A percentile compares a stretch with the other conserved stretches of the same genome.
Conservation (phyloP, 1,284 basidiomycete species). For the Cryptococcus neoformans region DNA sequence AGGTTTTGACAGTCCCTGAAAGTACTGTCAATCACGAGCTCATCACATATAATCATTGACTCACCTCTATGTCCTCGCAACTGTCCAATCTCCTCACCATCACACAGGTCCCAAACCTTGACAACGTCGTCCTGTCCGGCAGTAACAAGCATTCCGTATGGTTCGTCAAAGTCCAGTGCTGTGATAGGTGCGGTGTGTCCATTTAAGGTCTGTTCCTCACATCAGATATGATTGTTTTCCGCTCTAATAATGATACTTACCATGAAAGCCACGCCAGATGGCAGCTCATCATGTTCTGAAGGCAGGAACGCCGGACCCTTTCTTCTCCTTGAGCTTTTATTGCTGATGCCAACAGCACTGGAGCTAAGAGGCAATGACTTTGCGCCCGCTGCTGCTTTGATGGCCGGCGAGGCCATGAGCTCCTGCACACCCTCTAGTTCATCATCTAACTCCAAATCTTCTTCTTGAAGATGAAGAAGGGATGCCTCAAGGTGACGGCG, state of each 20-base stretch:
- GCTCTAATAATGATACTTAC: slow-evolving; percentile 50
- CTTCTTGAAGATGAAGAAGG: slow-evolving; percentile 84
- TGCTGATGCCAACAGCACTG: slow-evolving; percentile 5
- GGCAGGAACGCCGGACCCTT: slow-evolving; percentile 90
- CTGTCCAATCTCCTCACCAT: slow-evolving; percentile 73
- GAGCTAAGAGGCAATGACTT: slow-evolving; percentile 32
- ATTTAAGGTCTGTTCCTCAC: slow-evolving; percentile 62
- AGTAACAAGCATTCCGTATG: slow-evolving; percentile 89
- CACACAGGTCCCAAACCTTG: slow-evolving; percentile 56
- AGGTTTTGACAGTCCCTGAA: slow-evolving; percentile 66
- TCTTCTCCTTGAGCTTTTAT: slow-evolving; percentile 31
- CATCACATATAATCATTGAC: neutral
- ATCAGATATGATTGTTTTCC: neutral
- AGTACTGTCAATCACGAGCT: neutral
- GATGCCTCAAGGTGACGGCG: slow-evolving; percentile 76
- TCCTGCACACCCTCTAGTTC: slow-evolving; percentile 87
- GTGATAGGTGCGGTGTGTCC: slow-evolving; percentile 78
- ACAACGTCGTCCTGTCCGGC: slow-evolving; percentile 64
- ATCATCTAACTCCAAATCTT: slow-evolving; percentile 92
- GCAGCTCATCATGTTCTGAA: slow-evolving; percentile 95
- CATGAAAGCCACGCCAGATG: slow-evolving; percentile 95
- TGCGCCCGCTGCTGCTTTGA: slow-evolving; percentile 40
- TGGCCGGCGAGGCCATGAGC: slow-evolving; percentile 59
- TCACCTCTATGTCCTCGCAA: slow-evolving; percentile 70
- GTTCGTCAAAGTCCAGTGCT: slow-evolving; percentile 92